Evolutionary conservation across 78 protist genomes (phyloP), one percentile per base, ranked within the genome.

Genomic region (Bodo saltans): DNA sequence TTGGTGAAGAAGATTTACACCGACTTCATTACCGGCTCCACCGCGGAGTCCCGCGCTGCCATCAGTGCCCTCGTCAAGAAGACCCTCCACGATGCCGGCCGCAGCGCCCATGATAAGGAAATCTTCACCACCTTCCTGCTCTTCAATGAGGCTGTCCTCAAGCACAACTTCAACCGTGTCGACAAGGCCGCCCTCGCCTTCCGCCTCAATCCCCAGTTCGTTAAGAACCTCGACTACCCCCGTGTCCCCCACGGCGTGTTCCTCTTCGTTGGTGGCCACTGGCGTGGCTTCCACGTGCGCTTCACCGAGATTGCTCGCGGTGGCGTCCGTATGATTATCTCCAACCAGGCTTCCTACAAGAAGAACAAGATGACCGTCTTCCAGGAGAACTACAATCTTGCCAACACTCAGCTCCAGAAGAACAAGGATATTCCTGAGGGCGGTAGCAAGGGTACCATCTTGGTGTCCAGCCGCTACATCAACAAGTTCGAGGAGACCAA

Each of bases 401-500:
- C 96, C 1, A 69, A 71, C 42, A 92, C 96, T n/a, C 96, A 93
- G 83, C 91, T 90, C 72, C 87, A 83, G 40, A 93, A 93, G 88
- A 93, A 93, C 88, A 93, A 94, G 87, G 97, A 94, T 83, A 93
- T 94, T 38, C 94, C 97, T 29, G 97, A 94, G 88, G 94, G 94
- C 42, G 97, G 97, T 39, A 70, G 88, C 41, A 94, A 94, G 90
- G 95, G 94, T 29, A 89, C 89, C 2, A 53, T 92, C 41, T 76
- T 78, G 70, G 70, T 67, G 26, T 40, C 67, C 21, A 17, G 0
- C 11, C 41, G n/a, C 60, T 88, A 87, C 84, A 47, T 17, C 60
- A 47, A 47, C 60, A 8, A 17, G n/a, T 17, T 8, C 60, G 17
- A 47, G 60, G 60, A 47, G 60, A 71, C 39, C 83, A 83, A 34